Conservation (phyloP, 2,329 filamentous ascomycete genomes). For the Beauveria scarabaeidicola region DNA sequence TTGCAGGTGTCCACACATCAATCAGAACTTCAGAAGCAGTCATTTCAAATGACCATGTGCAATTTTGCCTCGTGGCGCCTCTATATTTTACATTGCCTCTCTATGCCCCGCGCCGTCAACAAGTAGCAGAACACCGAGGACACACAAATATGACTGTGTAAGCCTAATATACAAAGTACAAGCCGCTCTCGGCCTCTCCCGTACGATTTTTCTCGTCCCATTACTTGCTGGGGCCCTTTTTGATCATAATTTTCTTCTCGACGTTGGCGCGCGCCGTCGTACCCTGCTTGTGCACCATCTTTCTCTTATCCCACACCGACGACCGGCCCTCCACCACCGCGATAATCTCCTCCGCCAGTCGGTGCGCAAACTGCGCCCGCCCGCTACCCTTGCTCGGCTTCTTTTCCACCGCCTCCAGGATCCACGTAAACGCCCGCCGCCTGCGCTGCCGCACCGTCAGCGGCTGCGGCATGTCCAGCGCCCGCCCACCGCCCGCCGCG, state of each 20-base stretch:
- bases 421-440: conserved; percentile 77
- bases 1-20: neutral
- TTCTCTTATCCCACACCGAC: conserved; percentile 73
- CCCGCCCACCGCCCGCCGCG: conserved; percentile 74
- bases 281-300: conserved; percentile 69
- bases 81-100: conserved; percentile 4
- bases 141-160: neutral
- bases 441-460: conserved; percentile 67
- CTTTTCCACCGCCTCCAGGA: conserved; percentile 74
- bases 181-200: neutral
- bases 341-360: conserved; percentile 79
- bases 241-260: conserved; percentile 28
- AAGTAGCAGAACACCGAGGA: neutral
- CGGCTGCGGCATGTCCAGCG: conserved; percentile 75
- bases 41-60: neutral
- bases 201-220: neutral
- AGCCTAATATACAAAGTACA: conserved; percentile 9
- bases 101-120: neutral
- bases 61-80: neutral
- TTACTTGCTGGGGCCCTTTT: conserved; percentile 25
- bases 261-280: conserved; percentile 71
- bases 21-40: neutral
- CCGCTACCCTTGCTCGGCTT: conserved; percentile 65
- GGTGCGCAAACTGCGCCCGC: conserved; percentile 61
- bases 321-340: conserved; percentile 82